Base-by-base conservation (phyloP, 345 rosid species). In the Hirschfeldia incana region DNA sequence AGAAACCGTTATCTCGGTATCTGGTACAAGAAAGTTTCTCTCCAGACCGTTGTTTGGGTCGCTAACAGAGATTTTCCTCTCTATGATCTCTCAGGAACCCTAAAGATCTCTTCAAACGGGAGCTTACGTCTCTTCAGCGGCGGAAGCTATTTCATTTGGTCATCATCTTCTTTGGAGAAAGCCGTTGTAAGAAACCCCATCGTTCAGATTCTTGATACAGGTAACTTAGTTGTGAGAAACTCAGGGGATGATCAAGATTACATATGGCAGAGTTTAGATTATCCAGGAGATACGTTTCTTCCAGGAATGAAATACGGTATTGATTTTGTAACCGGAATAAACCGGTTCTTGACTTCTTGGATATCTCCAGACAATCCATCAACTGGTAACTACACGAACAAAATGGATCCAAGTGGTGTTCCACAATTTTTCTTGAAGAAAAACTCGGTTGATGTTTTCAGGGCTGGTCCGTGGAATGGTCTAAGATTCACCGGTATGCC, bases 401-500 rank as follows among this genome's bases (percentile, higher is more conserved):
- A 85, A 81, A 21, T 94, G 61, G 82, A 92, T 61, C 86, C 76
- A 55, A 72, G 61, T 4, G 98, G 98, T 28, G 89, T 83, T 72
- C 98, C 98, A 0, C 97, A 94, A 72, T n/a, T 76, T 10, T 91
- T 88, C 75, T 60, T 94, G 64, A 76, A 63, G 82, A 81, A 17
- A 39, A 67, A 84, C 17, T 80, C 78, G 1, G 12, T 10, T 6
- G 83, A 62, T 67, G 12, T 65, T 34, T 85, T 72, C 39, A 77
- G 97, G 33, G 83, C 90, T 28, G 98, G 98, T 27, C 86, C 95
- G 0, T 94, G 97, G 97, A 88, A 92, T 63, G 97, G 97, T 67
- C 70, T 79, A 36, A 79, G 82, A 61, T 79, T 79, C 78, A 79
- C 78, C 4, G 82, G 82, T 73, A 79, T 79, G 82, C 82, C 82